Conservation (phyloP, 768 basidiomycete species). For the Podaxis pistillaris region DNA sequence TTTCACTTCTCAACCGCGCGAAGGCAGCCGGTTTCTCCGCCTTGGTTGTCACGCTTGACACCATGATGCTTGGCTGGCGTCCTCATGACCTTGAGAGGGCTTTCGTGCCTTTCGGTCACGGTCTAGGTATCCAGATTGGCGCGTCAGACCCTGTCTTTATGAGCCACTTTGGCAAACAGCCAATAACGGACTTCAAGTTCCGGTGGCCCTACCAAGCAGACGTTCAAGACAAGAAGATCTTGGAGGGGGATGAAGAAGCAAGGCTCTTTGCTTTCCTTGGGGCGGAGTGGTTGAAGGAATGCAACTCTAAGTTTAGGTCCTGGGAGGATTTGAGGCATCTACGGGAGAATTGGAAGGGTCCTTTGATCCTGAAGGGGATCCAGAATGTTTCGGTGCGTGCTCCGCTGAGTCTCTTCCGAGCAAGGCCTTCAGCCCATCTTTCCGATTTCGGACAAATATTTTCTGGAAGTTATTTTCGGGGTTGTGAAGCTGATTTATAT, state of each 20-base stretch:
- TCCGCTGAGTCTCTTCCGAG: neutral
- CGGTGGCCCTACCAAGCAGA: slow-evolving; percentile 60
- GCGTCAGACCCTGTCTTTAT: slow-evolving; percentile 80
- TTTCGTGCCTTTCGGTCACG: slow-evolving; percentile 67
- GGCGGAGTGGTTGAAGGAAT: slow-evolving; percentile 59
- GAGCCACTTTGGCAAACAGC: slow-evolving; percentile 48
- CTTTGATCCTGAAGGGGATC: slow-evolving; percentile 76
- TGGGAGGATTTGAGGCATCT: slow-evolving; percentile 76
- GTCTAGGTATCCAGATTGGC: slow-evolving; percentile 65
- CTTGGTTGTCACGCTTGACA: slow-evolving; percentile 80
- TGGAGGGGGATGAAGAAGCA: slow-evolving; percentile 47
- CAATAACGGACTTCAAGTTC: slow-evolving; percentile 36
- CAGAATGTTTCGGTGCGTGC: slow-evolving; percentile 54
- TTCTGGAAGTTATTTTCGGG: neutral
- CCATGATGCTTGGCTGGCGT: slow-evolving; percentile 71
- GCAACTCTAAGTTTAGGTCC: slow-evolving; percentile 53
- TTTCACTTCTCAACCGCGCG: slow-evolving; percentile 65
- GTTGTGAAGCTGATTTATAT: neutral
- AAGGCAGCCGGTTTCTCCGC: slow-evolving; percentile 65
- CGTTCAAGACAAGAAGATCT: slow-evolving; percentile 39
- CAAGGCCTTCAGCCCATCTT: neutral
- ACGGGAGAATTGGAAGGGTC: slow-evolving; percentile 74
- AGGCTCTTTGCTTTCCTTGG: slow-evolving; percentile 47
- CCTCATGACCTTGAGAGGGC: slow-evolving; percentile 67
- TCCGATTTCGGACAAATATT: neutral